phyloP scores from a whole-genome alignment of 2,329 filamentous ascomycete genomes.

The Beauveria varroae region DNA sequence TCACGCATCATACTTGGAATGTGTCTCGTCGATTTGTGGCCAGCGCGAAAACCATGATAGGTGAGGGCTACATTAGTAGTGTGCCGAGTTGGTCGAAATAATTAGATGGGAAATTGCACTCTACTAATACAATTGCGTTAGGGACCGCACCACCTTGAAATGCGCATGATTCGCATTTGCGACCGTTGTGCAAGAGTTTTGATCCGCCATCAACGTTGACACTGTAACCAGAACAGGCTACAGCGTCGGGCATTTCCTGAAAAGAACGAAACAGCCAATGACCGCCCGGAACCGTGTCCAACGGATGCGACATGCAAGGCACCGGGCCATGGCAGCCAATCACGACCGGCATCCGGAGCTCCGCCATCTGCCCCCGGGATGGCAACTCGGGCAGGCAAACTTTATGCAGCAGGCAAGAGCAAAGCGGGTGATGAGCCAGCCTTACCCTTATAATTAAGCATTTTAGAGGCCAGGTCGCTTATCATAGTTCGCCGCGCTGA shows the following conservation, averaged over 20 bases:
- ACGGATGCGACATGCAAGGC: not conserved
- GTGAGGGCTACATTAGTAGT: too few species aligned
- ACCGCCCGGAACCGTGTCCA: not conserved
- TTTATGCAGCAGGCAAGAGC: not conserved
- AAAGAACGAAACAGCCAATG: not conserved
- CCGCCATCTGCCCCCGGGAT: not conserved
- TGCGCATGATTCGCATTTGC: too few species aligned
- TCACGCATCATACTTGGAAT: too few species aligned
- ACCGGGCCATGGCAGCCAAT: not conserved
- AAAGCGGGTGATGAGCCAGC: not conserved
- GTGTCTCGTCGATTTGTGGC: too few species aligned
- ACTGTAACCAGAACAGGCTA: too few species aligned
- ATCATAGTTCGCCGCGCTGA: not conserved
- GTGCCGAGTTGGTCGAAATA: too few species aligned
- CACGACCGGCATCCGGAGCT: not conserved
- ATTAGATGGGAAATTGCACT: too few species aligned
- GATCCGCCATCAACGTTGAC: too few species aligned
- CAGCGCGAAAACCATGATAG: too few species aligned
- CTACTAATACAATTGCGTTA: too few species aligned
- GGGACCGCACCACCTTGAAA: too few species aligned
- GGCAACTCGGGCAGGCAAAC: not conserved
- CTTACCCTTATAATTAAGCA: constrained; percentile 11
- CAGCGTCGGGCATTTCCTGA: not conserved
- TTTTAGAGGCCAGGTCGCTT: not conserved
- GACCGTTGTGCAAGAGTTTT: too few species aligned